Conservation (phyloP, 306 rosid genomes). For the Dalbergia oliveri region DNA sequence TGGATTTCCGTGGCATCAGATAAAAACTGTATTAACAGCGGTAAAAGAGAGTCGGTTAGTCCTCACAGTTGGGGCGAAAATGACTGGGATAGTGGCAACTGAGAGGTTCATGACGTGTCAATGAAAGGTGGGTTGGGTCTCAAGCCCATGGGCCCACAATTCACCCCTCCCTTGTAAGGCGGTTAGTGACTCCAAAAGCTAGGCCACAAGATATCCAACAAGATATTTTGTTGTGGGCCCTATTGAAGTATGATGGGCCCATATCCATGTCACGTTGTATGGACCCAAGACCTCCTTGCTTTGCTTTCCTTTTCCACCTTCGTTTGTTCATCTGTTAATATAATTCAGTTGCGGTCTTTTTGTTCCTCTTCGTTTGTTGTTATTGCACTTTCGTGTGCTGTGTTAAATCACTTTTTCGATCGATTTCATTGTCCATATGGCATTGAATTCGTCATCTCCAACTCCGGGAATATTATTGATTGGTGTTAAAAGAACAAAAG, state of each 20-base stretch:
- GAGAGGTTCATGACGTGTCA: conserved; percentile 35
- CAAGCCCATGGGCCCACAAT: conserved; percentile 25
- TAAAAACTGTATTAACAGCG: background rate
- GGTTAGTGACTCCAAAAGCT: conserved; percentile 12
- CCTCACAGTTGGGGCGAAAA: background rate
- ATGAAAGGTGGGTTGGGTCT: background rate
- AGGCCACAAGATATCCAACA: conserved; percentile 26
- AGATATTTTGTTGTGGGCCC: conserved; percentile 46
- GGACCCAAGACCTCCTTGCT: conserved; percentile 19
- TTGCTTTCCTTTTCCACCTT: background rate
- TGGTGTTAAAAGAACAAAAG: background rate
- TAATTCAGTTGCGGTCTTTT: conserved; percentile 2
- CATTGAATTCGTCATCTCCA: background rate
- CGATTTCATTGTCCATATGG: background rate
- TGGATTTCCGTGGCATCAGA: background rate
- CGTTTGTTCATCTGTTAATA: background rate
- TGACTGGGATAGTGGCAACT: background rate
- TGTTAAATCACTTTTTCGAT: conserved; percentile 17
- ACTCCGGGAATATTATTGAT: background rate
- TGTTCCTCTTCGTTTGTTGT: background rate
- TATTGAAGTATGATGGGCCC: conserved; percentile 26
- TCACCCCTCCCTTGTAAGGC: background rate
- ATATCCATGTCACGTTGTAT: conserved; percentile 6
- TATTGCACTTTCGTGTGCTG: conserved; percentile 27
- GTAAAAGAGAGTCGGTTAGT: background rate